phyloP scores from a whole-genome alignment of 257 asterid species.

The Lavandula angustifolia region DNA sequence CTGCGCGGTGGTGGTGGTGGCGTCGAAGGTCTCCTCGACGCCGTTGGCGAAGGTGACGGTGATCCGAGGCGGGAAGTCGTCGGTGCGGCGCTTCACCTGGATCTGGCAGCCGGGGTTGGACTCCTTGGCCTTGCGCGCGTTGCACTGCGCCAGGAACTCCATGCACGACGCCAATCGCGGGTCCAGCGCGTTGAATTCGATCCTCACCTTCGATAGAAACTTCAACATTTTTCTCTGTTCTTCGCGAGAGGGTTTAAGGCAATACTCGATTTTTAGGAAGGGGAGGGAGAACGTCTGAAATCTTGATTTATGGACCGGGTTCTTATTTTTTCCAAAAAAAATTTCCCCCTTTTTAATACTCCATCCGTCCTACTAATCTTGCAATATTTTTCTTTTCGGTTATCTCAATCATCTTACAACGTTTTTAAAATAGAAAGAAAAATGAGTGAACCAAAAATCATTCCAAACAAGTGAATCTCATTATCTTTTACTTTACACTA shows the following conservation, averaged over 20 bases:
- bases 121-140: slow-evolving; percentile 84
- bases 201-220: slow-evolving; percentile 83
- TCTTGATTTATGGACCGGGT: not conserved
- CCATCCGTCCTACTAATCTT: no score
- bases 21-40: slow-evolving; percentile 79
- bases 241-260: slow-evolving; percentile 21
- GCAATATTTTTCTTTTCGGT: no score
- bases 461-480: no score
- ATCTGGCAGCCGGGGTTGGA: slow-evolving; percentile 88
- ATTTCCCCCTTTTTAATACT: no score
- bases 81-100: slow-evolving; percentile 92
- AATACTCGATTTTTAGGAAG: no score
- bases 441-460: no score
- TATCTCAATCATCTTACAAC: no score
- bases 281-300: no score
- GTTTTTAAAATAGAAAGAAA: no score
- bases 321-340: no score
- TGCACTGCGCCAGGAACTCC: slow-evolving; percentile 95
- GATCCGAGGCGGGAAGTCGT: slow-evolving; percentile 82
- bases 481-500: no score
- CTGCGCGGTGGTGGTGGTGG: slow-evolving; percentile 83
- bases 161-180: slow-evolving; percentile 83
- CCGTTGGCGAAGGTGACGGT: slow-evolving; percentile 90
- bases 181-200: slow-evolving; percentile 94
- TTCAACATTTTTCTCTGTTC: slow-evolving; percentile 58